These are phyloP conservation scores for Colletotrichum cereale DNA, from an alignment of 2,329 filamentous ascomycete genomes.

Conservation along the genomic window DNA sequence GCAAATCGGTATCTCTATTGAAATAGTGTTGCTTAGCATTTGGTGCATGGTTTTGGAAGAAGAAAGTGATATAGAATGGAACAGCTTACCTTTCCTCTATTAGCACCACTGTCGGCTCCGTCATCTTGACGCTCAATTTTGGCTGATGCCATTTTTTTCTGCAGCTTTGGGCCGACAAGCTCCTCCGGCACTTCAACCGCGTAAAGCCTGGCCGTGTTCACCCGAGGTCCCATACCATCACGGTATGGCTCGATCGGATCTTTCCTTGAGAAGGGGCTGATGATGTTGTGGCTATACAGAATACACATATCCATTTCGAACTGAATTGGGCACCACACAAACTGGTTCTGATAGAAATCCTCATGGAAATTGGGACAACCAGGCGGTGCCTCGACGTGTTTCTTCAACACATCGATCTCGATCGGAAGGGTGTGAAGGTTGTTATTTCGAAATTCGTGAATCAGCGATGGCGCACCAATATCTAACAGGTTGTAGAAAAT, in stretches of 20 bases:
- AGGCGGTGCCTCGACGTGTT: not conserved
- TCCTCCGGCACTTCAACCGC: constrained; percentile 22
- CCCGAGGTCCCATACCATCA: constrained; percentile 1
- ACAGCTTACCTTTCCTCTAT: not conserved
- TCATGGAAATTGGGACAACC: not conserved
- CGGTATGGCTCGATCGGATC: constrained; percentile 14
- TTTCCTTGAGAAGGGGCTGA: constrained; percentile 36
- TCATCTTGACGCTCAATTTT: not conserved
- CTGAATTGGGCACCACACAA: constrained; percentile 40
- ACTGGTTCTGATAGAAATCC: constrained; percentile 31
- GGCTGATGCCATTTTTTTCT: not conserved
- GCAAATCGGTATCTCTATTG: constrained; percentile 24
- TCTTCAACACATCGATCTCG: not conserved
- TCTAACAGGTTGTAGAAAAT: constrained; percentile 10
- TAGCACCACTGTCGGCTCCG: not conserved
- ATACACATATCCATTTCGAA: constrained; percentile 36
- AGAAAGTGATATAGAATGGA: accelerated
- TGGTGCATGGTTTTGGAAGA: not conserved
- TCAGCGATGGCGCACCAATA: not conserved
- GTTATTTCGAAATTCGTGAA: constrained; percentile 1
- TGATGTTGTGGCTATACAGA: constrained; percentile 15
- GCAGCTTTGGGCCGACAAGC: not conserved
- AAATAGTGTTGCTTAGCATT: not conserved
- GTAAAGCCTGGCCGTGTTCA: constrained; percentile 14
- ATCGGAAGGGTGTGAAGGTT: not conserved